A percentile compares a stretch with the other conserved stretches of the same genome.
Evolutionary conservation across 2,329 filamentous ascomycete genomes (phyloP).

Genomic region (Ceratocystis papillata): DNA sequence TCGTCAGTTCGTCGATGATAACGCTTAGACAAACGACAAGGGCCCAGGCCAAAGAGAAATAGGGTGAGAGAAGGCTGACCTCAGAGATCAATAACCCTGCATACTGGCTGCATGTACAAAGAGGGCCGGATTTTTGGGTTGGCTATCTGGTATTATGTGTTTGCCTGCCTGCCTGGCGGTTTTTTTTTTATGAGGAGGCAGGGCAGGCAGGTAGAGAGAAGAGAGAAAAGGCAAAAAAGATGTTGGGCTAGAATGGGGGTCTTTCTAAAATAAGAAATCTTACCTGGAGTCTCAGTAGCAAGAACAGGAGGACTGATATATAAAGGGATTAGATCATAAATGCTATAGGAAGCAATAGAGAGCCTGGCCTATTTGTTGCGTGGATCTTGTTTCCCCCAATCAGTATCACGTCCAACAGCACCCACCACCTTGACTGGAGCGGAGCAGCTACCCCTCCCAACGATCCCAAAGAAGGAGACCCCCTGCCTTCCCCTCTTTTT

Average conservation of each 20-base stretch:
- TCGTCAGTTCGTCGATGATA: not conserved
- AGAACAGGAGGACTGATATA: too few species aligned
- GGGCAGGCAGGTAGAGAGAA: not conserved
- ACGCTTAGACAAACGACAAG: not conserved
- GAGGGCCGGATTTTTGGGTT: not conserved
- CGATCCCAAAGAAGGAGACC: not conserved
- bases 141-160: too few species aligned
- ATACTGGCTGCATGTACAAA: not conserved
- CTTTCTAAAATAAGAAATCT: too few species aligned
- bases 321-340: too few species aligned
- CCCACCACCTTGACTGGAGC: too few species aligned
- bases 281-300: too few species aligned
- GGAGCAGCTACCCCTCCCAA: not conserved
- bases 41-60: not conserved
- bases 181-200: not conserved
- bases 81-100: not conserved
- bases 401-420: not conserved
- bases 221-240: not conserved
- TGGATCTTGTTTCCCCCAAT: not conserved
- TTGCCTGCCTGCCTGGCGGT: too few species aligned
- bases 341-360: too few species aligned
- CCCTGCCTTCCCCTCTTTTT: not conserved
- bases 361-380: too few species aligned
- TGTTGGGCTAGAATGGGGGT: too few species aligned
- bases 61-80: not conserved